Conservation (phyloP, 805 yeast species). For the Candida saitoana region DNA sequence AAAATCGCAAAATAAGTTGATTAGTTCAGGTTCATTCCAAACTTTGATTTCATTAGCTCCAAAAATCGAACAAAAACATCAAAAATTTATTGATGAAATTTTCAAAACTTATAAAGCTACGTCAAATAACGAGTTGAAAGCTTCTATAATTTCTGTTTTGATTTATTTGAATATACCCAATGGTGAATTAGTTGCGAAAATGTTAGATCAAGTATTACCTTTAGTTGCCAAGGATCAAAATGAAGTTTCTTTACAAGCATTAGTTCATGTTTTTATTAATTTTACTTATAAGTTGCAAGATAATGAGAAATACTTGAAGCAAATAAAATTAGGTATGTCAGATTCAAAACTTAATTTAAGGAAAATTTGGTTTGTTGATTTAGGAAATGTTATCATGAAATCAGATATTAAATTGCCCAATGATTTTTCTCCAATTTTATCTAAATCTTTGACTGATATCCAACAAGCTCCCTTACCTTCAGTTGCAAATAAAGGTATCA, state of each 20-base stretch:
- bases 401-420: constrained; percentile 7
- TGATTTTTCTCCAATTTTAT: constrained; percentile 20
- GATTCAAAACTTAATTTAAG: constrained; percentile 63
- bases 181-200: constrained; percentile 17
- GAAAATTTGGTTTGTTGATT: constrained; percentile 60
- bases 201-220: constrained; percentile 44
- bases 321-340: constrained; percentile 53
- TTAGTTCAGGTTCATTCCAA: constrained; percentile 47
- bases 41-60: constrained; percentile 23
- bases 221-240: constrained; percentile 71
- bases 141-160: constrained; percentile 46
- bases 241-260: constrained; percentile 53
- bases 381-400: constrained; percentile 34
- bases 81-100: constrained; percentile 45
- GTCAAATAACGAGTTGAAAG: constrained; percentile 63
- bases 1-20: constrained; percentile 67
- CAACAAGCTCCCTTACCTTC: constrained; percentile 50
- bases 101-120: constrained; percentile 53
- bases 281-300: constrained; percentile 17
- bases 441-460: constrained; percentile 38
- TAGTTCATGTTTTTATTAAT: constrained; percentile 50
- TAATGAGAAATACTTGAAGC: constrained; percentile 11
- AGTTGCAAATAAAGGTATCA: constrained; percentile 47
- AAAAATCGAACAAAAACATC: constrained; percentile 14
- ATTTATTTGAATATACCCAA: constrained; percentile 23